Base-by-base conservation (phyloP, 192 early-diverging fungal genomes). In the Coemansia sp. region DNA sequence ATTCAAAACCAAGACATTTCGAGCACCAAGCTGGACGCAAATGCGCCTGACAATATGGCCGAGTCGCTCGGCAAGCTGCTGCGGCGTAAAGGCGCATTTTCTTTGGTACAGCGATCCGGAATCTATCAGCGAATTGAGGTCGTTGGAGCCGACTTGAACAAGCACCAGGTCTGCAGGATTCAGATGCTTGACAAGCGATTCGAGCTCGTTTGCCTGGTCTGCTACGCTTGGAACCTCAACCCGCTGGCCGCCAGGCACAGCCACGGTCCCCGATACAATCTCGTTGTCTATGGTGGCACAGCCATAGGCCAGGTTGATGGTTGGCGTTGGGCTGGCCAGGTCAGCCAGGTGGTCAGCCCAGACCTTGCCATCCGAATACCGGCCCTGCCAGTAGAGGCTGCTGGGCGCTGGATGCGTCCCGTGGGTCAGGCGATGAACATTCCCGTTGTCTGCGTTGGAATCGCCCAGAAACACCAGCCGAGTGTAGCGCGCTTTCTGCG, bases 371-470 rank as follows among this genome's bases (percentile, higher is more conserved):
- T 73, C 63, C 12, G 55, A 65, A 38, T 79, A 79, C 31, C 76
- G 58, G 0, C 76, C 76, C n/a, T 65, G 25, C 69, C 60, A 56
- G 56, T 79, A 79, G 24, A 66, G 53, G 16, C 53, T 27, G 8
- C 23, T 32, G 25, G 76, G 70, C 25, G 5, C 3, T 21, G 76
- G 76, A 22, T 58, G 58, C 16, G 66, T 58, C 6, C 56, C 28
- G 4, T 25, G 9, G 6, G 76, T 79, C 57, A 79, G 55, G 4
- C 54, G 70, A 44, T 59, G 38, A 10, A 73, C 70, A n/a, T 79
- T 79, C 8, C 76, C 76, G 12, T 54, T 79, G 48, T 79, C 76
- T 18, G 62, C 54, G 19, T 73, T 79, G 11, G 76, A 79, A 30
- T 79, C 76, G 40, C 76, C 76, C 24, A 79, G 50, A 43, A 79